Evolutionary conservation across 2,329 filamentous ascomycete genomes (phyloP).

Genomic region (Ciborinia camelliae): DNA sequence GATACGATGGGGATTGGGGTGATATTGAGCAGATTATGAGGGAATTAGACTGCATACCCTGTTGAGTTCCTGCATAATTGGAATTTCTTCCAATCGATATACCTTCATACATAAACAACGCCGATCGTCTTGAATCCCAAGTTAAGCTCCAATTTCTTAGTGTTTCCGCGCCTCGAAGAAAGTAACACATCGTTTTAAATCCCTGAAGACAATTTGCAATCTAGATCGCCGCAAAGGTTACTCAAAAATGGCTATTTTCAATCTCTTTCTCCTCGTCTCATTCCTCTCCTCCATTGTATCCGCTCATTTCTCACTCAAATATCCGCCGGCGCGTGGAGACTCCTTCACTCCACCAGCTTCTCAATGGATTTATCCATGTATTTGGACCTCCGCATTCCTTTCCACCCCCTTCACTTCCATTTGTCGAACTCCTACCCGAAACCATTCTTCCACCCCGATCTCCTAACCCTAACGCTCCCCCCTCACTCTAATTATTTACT

Average conservation of each 20-base stretch:
- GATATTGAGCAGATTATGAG: slow-evolving; percentile 15
- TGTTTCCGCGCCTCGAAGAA: background rate
- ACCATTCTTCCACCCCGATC: background rate
- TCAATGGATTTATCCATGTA: slow-evolving; percentile 21
- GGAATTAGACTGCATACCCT: background rate
- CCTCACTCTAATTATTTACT: background rate
- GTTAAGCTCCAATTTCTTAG: background rate
- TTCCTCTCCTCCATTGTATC: slow-evolving; percentile 13
- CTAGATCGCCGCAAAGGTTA: too few relatives aligned
- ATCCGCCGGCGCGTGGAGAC: slow-evolving; percentile 15
- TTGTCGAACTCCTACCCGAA: background rate
- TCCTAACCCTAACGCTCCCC: background rate
- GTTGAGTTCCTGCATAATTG: background rate
- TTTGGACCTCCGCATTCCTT: background rate
- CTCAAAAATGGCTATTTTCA: background rate
- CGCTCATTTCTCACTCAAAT: slow-evolving; percentile 20
- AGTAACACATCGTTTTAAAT: too few relatives aligned
- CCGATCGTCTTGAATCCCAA: background rate
- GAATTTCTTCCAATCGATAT: background rate
- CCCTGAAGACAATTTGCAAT: background rate
- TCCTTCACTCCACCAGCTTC: slow-evolving; percentile 20
- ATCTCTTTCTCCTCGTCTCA: background rate
- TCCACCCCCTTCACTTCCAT: background rate
- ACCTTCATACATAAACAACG: background rate
- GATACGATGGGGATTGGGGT: background rate